Evolutionary conservation across 2,329 filamentous ascomycete species (phyloP).

Genomic region (Beauveria asiatica): DNA sequence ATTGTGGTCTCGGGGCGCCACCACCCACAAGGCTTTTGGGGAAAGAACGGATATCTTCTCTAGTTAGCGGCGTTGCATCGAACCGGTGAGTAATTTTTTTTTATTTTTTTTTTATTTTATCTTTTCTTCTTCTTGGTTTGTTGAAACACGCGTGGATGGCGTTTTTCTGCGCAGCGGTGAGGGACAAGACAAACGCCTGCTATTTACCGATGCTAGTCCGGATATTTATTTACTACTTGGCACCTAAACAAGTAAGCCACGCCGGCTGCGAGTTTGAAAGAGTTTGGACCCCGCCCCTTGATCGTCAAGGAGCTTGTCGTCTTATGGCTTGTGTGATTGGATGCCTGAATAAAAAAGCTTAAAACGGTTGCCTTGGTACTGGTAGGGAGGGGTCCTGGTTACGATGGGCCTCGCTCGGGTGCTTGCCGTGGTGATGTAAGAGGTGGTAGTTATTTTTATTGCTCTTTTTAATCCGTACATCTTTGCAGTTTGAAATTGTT

Average conservation of each 20-base stretch:
- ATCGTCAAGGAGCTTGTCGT: background rate
- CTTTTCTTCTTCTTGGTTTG: too few species aligned
- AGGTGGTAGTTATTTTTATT: background rate
- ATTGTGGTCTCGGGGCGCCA: background rate
- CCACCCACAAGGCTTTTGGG: background rate
- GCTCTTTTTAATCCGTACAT: too few species aligned
- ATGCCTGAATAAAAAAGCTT: background rate
- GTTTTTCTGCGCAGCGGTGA: too few species aligned
- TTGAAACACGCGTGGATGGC: too few species aligned
- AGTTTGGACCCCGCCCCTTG: background rate
- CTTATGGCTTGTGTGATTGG: background rate
- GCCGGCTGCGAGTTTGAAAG: background rate
- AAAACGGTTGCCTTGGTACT: conserved; percentile 1
- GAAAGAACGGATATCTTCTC: background rate
- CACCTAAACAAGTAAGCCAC: too few species aligned
- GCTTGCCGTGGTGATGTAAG: background rate
- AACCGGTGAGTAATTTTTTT: too few species aligned
- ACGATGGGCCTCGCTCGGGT: background rate
- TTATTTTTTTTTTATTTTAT: too few species aligned
- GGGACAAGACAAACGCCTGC: too few species aligned
- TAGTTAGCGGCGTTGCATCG: too few species aligned
- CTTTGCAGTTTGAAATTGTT: background rate
- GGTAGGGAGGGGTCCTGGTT: background rate
- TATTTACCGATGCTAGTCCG: too few species aligned
- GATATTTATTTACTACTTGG: too few species aligned